phyloP scores from a whole-genome alignment of 805 yeast species.

The Yamadazyma olivae region DNA sequence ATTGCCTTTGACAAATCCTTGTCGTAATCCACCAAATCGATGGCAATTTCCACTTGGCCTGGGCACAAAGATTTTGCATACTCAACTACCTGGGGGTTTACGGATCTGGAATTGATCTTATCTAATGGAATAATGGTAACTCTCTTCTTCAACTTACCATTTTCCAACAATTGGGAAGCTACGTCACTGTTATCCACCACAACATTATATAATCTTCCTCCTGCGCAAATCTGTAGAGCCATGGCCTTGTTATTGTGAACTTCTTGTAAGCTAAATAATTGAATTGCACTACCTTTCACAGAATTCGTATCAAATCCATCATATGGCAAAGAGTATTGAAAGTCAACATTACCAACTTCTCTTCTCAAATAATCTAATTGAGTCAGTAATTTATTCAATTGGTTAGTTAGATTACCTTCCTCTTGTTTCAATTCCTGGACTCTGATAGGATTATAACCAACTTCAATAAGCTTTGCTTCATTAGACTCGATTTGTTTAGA shows the following conservation, averaged over 20 bases:
- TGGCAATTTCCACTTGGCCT: constrained; percentile 83
- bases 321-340: constrained; percentile 64
- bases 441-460: constrained; percentile 56
- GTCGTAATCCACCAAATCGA: constrained; percentile 75
- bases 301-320: constrained; percentile 55
- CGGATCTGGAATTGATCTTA: constrained; percentile 63
- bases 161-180: constrained; percentile 78
- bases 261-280: constrained; percentile 64
- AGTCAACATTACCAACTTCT: constrained; percentile 70
- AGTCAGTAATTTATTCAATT: constrained; percentile 41
- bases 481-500: constrained; percentile 35
- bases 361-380: constrained; percentile 58
- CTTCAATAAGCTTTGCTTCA: constrained; percentile 37
- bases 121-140: constrained; percentile 92
- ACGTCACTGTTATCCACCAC: constrained; percentile 85
- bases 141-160: constrained; percentile 73
- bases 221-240: constrained; percentile 93
- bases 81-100: constrained; percentile 50
- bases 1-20: constrained; percentile 72
- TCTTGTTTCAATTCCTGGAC: constrained; percentile 43
- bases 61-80: constrained; percentile 79
- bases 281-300: constrained; percentile 90
- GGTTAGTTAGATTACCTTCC: constrained; percentile 42
- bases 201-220: constrained; percentile 83
- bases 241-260: constrained; percentile 58